Conservation (phyloP, 345 rosid species). For the Bruguiera parviflora region DNA sequence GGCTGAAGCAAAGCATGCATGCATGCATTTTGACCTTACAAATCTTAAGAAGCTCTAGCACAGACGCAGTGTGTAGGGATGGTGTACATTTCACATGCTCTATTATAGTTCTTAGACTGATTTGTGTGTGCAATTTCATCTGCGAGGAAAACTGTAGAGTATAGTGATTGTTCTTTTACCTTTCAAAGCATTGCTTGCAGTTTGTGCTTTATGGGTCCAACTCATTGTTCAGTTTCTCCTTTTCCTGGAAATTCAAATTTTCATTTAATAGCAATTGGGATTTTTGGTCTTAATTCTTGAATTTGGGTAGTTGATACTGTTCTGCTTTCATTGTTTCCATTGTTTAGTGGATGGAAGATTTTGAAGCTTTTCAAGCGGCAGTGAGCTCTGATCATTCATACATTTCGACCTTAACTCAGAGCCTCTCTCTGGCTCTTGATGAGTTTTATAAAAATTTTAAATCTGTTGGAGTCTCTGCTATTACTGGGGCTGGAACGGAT, state of each 20-base stretch:
- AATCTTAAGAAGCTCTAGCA: too few species aligned
- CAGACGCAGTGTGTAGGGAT: too few species aligned
- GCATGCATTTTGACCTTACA: too few species aligned
- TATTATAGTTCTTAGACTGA: too few species aligned
- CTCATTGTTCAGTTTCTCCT: background rate
- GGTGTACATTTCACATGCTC: too few species aligned
- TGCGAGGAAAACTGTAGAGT: background rate
- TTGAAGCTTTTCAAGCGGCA: slow-evolving; percentile 71
- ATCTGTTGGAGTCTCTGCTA: slow-evolving; percentile 80
- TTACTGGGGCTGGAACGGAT: slow-evolving; percentile 78
- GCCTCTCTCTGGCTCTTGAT: slow-evolving; percentile 61
- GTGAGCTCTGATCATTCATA: slow-evolving; percentile 54
- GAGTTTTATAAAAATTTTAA: slow-evolving; percentile 65
- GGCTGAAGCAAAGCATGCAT: too few species aligned
- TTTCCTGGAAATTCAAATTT: background rate
- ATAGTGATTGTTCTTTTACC: background rate
- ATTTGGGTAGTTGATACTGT: background rate
- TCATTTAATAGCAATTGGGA: background rate
- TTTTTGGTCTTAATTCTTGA: background rate
- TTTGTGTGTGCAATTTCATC: too few species aligned
- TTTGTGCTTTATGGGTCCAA: background rate
- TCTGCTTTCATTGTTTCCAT: background rate
- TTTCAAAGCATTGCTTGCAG: background rate
- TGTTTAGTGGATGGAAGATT: slow-evolving; percentile 82
- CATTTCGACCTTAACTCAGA: slow-evolving; percentile 59